phyloP scores from a whole-genome alignment of 805 yeast genomes.

The Candida silvatica region DNA sequence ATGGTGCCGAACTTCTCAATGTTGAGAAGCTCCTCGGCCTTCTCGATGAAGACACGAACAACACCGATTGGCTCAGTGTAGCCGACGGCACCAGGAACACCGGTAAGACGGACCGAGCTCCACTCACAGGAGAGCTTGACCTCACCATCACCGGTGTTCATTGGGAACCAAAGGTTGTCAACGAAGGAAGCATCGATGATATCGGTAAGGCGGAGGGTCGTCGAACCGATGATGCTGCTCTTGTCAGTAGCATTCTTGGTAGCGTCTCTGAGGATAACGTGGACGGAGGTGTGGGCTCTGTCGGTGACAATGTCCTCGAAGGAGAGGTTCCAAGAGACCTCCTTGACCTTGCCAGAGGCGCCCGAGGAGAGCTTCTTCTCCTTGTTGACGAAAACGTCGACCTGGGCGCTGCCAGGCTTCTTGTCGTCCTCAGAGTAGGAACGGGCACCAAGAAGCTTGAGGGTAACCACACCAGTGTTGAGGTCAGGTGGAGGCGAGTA shows the following conservation, averaged over 20 bases:
- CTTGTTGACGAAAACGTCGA: slow-evolving; percentile 62
- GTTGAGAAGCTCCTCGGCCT: slow-evolving; percentile 71
- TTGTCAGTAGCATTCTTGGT: slow-evolving; percentile 42
- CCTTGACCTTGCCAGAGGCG: slow-evolving; percentile 48
- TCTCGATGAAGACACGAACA: slow-evolving; percentile 60
- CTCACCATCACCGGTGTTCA: slow-evolving; percentile 64
- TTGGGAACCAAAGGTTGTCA: slow-evolving; percentile 69
- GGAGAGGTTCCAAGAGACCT: slow-evolving; percentile 57
- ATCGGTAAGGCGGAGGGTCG: slow-evolving; percentile 50
- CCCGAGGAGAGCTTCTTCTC: slow-evolving; percentile 51
- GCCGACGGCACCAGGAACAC: slow-evolving; percentile 64
- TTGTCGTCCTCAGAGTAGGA: slow-evolving; percentile 31
- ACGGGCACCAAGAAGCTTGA: slow-evolving; percentile 60
- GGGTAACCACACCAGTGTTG: slow-evolving; percentile 82
- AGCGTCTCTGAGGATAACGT: slow-evolving; percentile 58
- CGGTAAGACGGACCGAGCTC: slow-evolving; percentile 75
- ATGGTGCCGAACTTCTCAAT: slow-evolving; percentile 83
- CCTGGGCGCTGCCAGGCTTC: slow-evolving; percentile 52
- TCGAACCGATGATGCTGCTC: slow-evolving; percentile 45
- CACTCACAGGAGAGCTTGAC: slow-evolving; percentile 62
- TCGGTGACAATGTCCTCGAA: slow-evolving; percentile 58
- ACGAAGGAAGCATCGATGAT: slow-evolving; percentile 72
- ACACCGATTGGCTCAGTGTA: slow-evolving; percentile 95
- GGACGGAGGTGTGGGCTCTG: slow-evolving; percentile 61
- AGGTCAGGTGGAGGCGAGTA: slow-evolving; percentile 81